Evolutionary conservation across 2,329 filamentous ascomycete genomes (phyloP), one percentile per base, ranked within the genome.

Genomic region (Diplocarpon mali): DNA sequence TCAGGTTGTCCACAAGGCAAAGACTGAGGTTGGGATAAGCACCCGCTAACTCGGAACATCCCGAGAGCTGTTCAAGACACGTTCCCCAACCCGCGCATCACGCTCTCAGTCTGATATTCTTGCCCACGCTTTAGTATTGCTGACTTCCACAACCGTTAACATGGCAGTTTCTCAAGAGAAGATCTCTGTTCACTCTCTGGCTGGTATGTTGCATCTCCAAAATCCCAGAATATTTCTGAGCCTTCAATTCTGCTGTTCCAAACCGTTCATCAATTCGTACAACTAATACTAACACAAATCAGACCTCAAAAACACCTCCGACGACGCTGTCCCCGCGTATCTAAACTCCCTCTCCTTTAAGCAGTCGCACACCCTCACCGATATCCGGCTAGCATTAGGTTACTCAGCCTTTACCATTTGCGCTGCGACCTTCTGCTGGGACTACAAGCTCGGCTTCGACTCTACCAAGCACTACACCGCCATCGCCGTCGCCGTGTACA

Each of bases 271-370:
- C 12, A 9, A 6, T 20, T 14, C 31, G 17, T 37, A 17, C 40
- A 39, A 32, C 16, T 12, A 28, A 15, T 46, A 34, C 48, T 51
- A 49, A 56, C 35, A 24, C 16, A 1, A 11, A 11, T 20, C 62
- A 94, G 92, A 96, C 64, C 82, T 98, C 53, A 96, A 96, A 67
- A 94, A 92, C 69, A 93, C 89, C 32, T 87, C 85, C 54, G 92
- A 98, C 69, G 92, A 98, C 67, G 87, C 89, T 46, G 81, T 98
- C 48, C 80, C 85, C 47, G 88, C 92, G 67, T 96, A 96, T 70
- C 80, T 98, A 52, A 90, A 86, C 66, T 85, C 80, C 28, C 79
- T 96, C 63, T 80, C 73, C 54, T 95, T 95, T 71, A 75, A 69
- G 51, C 88, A 94, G 66, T 80, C 84, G 52, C 83, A 96, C 68